Evolutionary conservation across 176 grass and related monocot species (phyloP).

Genomic region (Aegilops tauschii): DNA sequence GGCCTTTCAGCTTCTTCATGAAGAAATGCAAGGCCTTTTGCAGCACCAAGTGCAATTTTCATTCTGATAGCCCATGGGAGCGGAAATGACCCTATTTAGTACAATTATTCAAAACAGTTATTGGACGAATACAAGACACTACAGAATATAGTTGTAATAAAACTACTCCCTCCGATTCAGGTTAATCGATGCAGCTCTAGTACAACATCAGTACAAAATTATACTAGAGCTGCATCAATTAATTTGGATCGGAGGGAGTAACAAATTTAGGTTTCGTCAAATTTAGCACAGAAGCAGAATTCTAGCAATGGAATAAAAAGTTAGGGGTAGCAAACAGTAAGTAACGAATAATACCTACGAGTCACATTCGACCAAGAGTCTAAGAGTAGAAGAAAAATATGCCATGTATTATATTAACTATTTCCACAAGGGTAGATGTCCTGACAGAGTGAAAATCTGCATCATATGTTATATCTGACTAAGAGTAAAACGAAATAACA

Average conservation of each 20-base stretch:
- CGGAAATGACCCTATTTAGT: conserved; percentile 73
- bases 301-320: conserved; percentile 11
- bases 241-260: not conserved
- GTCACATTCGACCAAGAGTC: not conserved
- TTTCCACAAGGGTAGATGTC: not conserved
- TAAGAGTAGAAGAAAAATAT: not conserved
- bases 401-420: not conserved
- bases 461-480: conserved; percentile 6
- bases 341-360: not conserved
- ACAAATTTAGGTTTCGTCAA: not conserved
- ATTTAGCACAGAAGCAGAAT: conserved; percentile 15
- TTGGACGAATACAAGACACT: not conserved
- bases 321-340: not conserved
- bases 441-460: not conserved
- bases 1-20: conserved; percentile 99
- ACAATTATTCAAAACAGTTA: conserved; percentile 25
- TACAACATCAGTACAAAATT: no score
- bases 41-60: conserved; percentile 98
- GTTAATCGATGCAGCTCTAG: no score
- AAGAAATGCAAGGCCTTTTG: conserved; percentile 92
- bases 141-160: conserved; percentile 19
- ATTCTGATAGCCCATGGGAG: conserved; percentile 93
- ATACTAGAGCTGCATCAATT: no score
- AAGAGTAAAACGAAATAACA: not conserved
- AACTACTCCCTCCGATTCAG: not conserved